Evolutionary conservation across 1,139 yeast genomes (phyloP), one percentile per base, ranked within the genome.

Genomic region (Pneumocystis wakefieldiae): DNA sequence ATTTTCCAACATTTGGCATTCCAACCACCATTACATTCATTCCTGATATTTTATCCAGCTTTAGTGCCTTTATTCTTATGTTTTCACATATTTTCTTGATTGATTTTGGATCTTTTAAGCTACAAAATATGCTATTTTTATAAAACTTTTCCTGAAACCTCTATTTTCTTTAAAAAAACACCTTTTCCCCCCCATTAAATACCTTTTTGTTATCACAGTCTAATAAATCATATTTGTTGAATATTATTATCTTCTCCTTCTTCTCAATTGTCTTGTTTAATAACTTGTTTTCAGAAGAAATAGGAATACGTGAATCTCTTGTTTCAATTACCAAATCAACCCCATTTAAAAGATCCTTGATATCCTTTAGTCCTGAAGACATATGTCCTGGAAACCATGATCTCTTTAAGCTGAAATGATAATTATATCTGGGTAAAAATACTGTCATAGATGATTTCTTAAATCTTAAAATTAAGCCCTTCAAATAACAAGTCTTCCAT

Each of bases 1-100:
- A 87, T 73, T 92, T 92, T 0, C 98, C 98, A n/a, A 90, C 96
- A 72, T 92, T 92, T 0, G 98, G 98, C 95, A 92, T 87, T 0
- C 98, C 98, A 12, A 87, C 84, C 61, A 92, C 83, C 77, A 91
- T 78, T 62, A 87, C 73, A 48, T 91, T 75, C 61, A 87, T 76
- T 0, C 98, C 55, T 8, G 55, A 48, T 12, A 15, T 19, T 2
- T 24, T 97, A 64, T 90, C 73, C 79, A 83, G 77, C 2, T 70
- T 67, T 37, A 73, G 67, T 67, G 80, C 79, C 64, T 76, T 75
- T 64, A 19, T 28, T 39, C 29, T 57, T 19, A 57, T 37, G 12
- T 5, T 29, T 24, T 19, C 15, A 57, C n/a, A 15, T 37, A 57
- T 37, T 37, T 29, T 19, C 8, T 12, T 39, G 6, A 57, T 37